Base-by-base conservation (phyloP, 2,329 filamentous ascomycete species). In the Colletotrichum somersetense region DNA sequence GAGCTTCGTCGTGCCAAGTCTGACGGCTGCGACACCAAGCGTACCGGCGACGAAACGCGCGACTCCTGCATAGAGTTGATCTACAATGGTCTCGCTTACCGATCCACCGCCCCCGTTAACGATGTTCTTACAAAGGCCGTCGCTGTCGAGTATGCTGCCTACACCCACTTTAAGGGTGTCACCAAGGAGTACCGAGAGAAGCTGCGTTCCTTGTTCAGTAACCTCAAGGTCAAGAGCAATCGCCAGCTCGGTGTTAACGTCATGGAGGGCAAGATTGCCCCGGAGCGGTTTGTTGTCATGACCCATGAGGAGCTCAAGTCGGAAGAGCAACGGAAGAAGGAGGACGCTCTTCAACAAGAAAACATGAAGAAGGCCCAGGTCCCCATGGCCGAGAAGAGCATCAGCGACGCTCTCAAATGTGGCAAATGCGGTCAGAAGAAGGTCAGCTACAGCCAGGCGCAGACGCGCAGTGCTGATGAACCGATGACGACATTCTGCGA, bases 351-450 rank as follows among this genome's bases (percentile, higher is more conserved):
- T 62, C 88, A 95, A 80, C 91, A 93, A 83, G 94, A 98, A 83
- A 99, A 99, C 83, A 95, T 98, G 93, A 95, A 95, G 85, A 94
- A 96, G 83, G 94, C 96, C 1, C 97, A 98, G 91, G 95, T 97
- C 14, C 93, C 96, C 69, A 93, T 95, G 87, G 93, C 91, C 23
- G 92, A 97, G 83, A 96, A 95, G 88, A 95, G 92, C 80, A 94
- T 98, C 84, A 95, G 92, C 80, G 92, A 93, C 80, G 93, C 92
- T 69, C 88, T 98, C 78, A 92, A 94, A 83, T 99, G 96, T 84
- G 90, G 94, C 79, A 95, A 95, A 82, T 99, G 96, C 84, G 93
- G 93, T 78, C 89, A 97, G 88, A 95, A 93, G 86, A 95, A 94
- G 87, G 96, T 98, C 79, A 95, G 92, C 82, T 99, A 99, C 83